Conservation (phyloP, 2,329 filamentous ascomycete genomes). For the Colletotrichum sp. region DNA sequence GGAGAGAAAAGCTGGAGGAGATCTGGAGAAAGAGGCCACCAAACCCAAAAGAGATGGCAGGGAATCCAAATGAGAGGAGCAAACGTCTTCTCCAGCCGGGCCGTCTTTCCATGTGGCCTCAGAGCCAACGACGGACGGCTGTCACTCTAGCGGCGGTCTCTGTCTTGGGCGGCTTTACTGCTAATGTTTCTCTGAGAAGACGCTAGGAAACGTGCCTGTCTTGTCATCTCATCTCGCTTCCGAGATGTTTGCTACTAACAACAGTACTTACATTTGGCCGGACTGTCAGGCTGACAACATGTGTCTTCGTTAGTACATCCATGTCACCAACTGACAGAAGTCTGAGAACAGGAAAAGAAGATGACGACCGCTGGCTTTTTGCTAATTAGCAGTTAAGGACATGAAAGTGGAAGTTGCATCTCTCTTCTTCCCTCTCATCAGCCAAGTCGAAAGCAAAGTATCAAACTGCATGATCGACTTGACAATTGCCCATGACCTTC, state of each 20-base stretch:
- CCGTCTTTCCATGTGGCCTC: slow-evolving; percentile 20
- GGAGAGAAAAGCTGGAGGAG: slow-evolving; percentile 3
- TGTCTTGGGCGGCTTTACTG: neutral
- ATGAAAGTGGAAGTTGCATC: neutral
- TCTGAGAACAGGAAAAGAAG: neutral
- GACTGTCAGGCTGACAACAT: rapidly evolving
- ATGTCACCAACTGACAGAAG: neutral
- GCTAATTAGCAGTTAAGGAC: neutral
- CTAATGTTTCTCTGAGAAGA: neutral
- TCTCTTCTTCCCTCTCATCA: neutral
- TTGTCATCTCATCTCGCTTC: neutral
- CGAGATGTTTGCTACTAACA: neutral
- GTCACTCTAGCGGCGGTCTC: neutral
- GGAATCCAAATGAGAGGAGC: neutral
- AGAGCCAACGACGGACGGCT: neutral
- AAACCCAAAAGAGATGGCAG: neutral
- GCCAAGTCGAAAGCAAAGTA: too few species aligned
- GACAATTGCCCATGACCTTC: neutral
- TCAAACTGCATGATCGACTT: neutral
- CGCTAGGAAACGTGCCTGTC: neutral
- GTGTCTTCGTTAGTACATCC: rapidly evolving
- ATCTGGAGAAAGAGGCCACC: slow-evolving; percentile 7
- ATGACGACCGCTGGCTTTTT: too few species aligned
- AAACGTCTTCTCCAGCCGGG: neutral
- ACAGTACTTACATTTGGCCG: neutral